Evolutionary conservation across 2,329 filamentous ascomycete species (phyloP), one percentile per base, ranked within the genome.

Genomic region (Pseudogymnoascus sp.): DNA sequence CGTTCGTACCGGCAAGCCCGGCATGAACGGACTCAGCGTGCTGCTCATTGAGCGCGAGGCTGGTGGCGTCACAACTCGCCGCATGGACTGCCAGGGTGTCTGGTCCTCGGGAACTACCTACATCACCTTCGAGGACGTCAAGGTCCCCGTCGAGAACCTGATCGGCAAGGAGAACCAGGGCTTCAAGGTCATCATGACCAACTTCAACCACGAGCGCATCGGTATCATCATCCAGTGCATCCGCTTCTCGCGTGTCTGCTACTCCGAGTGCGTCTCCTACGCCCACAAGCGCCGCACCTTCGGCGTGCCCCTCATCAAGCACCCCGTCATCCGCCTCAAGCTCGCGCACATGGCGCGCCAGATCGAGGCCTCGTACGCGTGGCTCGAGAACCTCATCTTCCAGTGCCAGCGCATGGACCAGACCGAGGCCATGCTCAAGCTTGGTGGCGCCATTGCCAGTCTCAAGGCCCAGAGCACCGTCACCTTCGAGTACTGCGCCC

Each of bases 151-250:
- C n/a, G 93, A 96, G 84, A 97, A 99, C 80, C 77, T 99, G 71
- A 88, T 99, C 65, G 95, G 95, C 78, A 97, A 97, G 82, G 88
- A 96, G 80, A 96, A 99, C 83, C 89, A 96, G 76, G 95, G 95
- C 40, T 99, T 99, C 86, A 91, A 93, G 79, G 92, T 96, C 74
- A 93, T 99, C 82, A 97, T 97, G 93, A 97, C 91, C 75, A 97
- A 97, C 84, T 97, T 97, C 83, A 97, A 97, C 84, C 95, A 97
- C 82, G 95, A 99, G 80, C 91, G 95, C 67, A 93, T 99, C 70
- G 95, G 95, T 66, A 97, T 99, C 77, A 93, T 97, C 79, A 97
- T 97, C 80, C 95, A 99, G 79, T 96, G 88, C 72, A 77, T 97
- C 68, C 92, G 95, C 72, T 97, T 99, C 84, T 88, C 90, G 46